A percentile compares a stretch with the other conserved stretches of the same genome.
Evolutionary conservation across 805 yeast species (phyloP).

Genomic region (Yamadazyma sp.): DNA sequence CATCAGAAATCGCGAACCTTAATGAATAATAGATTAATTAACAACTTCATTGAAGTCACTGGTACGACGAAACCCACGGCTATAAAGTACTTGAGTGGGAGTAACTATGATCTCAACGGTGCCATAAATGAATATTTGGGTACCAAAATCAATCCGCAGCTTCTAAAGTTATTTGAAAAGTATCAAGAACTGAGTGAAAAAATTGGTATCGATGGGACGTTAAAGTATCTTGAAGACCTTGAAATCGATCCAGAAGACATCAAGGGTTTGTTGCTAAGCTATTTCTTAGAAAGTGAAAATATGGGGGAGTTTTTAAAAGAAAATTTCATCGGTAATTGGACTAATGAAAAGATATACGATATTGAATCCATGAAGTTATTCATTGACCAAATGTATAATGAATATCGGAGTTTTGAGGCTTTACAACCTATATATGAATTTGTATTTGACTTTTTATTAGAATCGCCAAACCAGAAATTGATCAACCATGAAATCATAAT

Average conservation of each 20-base stretch:
- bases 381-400: slow-evolving; percentile 8
- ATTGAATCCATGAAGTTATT: slow-evolving; percentile 45
- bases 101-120: slow-evolving; percentile 25
- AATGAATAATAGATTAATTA: slow-evolving; percentile 3
- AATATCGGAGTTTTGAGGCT: slow-evolving; percentile 21
- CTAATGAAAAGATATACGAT: slow-evolving; percentile 23
- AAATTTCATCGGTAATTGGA: slow-evolving; percentile 61
- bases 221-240: slow-evolving; percentile 63
- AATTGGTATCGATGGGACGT: slow-evolving; percentile 79
- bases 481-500: slow-evolving; percentile 59
- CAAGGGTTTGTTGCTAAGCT: slow-evolving; percentile 66
- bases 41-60: slow-evolving; percentile 39
- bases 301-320: slow-evolving; percentile 57
- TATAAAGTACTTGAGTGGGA: slow-evolving; percentile 28
- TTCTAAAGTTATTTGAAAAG: slow-evolving; percentile 31
- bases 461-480: slow-evolving; percentile 50
- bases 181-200: slow-evolving; percentile 28
- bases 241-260: slow-evolving; percentile 73
- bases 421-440: slow-evolving; percentile 64
- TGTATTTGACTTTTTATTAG: slow-evolving; percentile 65
- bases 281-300: slow-evolving; percentile 60
- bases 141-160: slow-evolving; percentile 12
- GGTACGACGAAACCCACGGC: slow-evolving; percentile 34
- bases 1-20: neutral
- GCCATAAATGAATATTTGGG: slow-evolving; percentile 31